phyloP scores from a whole-genome alignment of 2,329 filamentous ascomycete species.

The Cadophora sp. region DNA sequence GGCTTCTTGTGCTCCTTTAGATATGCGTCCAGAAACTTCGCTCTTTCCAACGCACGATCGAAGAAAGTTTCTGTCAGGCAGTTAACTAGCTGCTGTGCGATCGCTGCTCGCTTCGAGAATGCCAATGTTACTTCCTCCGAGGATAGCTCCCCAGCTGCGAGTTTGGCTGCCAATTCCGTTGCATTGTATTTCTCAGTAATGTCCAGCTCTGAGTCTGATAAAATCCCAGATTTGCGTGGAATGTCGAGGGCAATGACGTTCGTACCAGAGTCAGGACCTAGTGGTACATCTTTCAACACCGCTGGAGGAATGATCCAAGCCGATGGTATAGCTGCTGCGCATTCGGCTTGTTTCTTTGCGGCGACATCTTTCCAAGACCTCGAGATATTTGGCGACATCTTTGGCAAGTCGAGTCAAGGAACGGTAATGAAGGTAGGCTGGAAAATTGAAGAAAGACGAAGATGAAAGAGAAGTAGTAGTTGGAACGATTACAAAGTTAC shows the following conservation, averaged over 20 bases:
- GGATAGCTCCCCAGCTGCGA: slow-evolving; percentile 30
- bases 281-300: slow-evolving; percentile 1
- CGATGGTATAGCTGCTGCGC: neutral
- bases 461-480: neutral
- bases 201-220: slow-evolving; percentile 16
- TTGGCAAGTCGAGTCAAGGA: neutral
- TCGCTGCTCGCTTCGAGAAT: slow-evolving; percentile 53
- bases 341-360: slow-evolving; percentile 2
- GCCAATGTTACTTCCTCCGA: slow-evolving; percentile 55
- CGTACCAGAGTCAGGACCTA: neutral
- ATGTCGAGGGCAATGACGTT: slow-evolving; percentile 2
- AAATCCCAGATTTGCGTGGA: neutral
- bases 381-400: neutral
- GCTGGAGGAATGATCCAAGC: slow-evolving; percentile 5
- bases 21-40: slow-evolving; percentile 52
- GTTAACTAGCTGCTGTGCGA: slow-evolving; percentile 56
- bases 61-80: slow-evolving; percentile 55
- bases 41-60: slow-evolving; percentile 50
- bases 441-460: neutral
- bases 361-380: slow-evolving; percentile 7
- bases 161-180: slow-evolving; percentile 20
- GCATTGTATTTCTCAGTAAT: slow-evolving; percentile 29
- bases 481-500: neutral
- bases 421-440: too few relatives aligned
- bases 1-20: slow-evolving; percentile 47